phyloP scores from a whole-genome alignment of 2,329 filamentous ascomycete genomes.

The Hypocreales sp. region DNA sequence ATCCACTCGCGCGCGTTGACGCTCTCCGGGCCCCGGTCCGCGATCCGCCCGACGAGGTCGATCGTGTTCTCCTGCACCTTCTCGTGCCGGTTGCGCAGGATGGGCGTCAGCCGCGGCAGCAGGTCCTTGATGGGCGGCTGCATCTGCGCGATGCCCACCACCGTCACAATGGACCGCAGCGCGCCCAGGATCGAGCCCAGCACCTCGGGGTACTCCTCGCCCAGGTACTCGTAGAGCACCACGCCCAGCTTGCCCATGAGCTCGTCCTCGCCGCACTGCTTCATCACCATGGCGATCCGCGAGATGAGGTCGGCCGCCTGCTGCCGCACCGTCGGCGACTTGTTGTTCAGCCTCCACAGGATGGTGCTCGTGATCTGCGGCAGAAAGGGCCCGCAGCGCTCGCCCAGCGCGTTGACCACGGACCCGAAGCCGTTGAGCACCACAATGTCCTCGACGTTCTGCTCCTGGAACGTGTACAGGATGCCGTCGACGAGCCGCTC shows the following conservation, averaged over 20 bases:
- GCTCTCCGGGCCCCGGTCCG: slow-evolving; percentile 88
- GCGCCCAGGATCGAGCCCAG: slow-evolving; percentile 92
- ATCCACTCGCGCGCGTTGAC: slow-evolving; percentile 99
- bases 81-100: slow-evolving; percentile 93
- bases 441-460: slow-evolving; percentile 88
- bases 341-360: slow-evolving; percentile 94
- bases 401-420: slow-evolving; percentile 87
- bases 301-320: slow-evolving; percentile 95
- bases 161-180: slow-evolving; percentile 88
- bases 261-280: slow-evolving; percentile 91
- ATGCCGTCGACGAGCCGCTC: slow-evolving; percentile 92
- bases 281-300: slow-evolving; percentile 96
- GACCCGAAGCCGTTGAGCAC: slow-evolving; percentile 97
- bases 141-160: slow-evolving; percentile 96
- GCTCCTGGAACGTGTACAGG: slow-evolving; percentile 91
- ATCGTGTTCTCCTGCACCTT: slow-evolving; percentile 99
- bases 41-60: slow-evolving; percentile 92
- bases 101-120: slow-evolving; percentile 88
- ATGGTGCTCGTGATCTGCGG: slow-evolving; percentile 96
- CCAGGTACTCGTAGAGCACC: slow-evolving; percentile 93
- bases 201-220: slow-evolving; percentile 96
- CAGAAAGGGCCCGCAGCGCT: slow-evolving; percentile 87
- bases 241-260: slow-evolving; percentile 91
- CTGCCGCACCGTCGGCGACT: slow-evolving; percentile 89
- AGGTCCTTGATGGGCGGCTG: slow-evolving; percentile 95